Base-by-base conservation (phyloP, 2,329 filamentous ascomycete genomes). In the Clathrospora elynae region DNA sequence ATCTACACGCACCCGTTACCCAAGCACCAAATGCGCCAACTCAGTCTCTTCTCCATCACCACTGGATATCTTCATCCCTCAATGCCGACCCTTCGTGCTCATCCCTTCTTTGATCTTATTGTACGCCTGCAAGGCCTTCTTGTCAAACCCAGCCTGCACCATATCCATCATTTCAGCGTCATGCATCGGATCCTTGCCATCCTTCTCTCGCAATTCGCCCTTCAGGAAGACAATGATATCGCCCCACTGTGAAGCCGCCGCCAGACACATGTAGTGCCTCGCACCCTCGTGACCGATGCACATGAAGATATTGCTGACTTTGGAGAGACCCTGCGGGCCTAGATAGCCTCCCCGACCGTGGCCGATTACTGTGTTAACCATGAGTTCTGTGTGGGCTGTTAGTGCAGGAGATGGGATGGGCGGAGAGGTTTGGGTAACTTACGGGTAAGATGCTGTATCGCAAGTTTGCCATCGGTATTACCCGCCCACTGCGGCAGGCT, bases 191-290 rank as follows among this genome's bases (percentile, higher is more conserved):
- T 51, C 35, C n/a, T 14, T 32, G 3, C 37, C 41, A 5, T 44
- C 26, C 16, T 35, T 18, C 18, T 41, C 33, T 6, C 35, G 28
- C 3, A 34, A 17, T 2, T 39, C 16, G 3, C 48, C 45, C 25
- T 25, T 36, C 10, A 51, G n/a, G 14, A 51, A 12, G 2, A 45
- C 19, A n/a, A 24, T 12, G 5, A 46, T 14, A 5, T 16, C 17
- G 5, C 42, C 29, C 2, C 8, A 17, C 4, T 35, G 19, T 2
- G 36, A 22, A 3, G 23, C 14, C 3, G 35, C 25, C 2, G 29
- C 42, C 5, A 52, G 28, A 11, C 41, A 51, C 40, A 52, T 36
- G 14, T 54, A 49, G 14, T 40, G 23, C 7, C 19, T 16, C 3
- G 6, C 23, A 3, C 49, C 42, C 11, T 49, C 32, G 13, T 49